Base-by-base conservation (phyloP, 75 land plant genomes). In the Pseudotsuga menziesii region DNA sequence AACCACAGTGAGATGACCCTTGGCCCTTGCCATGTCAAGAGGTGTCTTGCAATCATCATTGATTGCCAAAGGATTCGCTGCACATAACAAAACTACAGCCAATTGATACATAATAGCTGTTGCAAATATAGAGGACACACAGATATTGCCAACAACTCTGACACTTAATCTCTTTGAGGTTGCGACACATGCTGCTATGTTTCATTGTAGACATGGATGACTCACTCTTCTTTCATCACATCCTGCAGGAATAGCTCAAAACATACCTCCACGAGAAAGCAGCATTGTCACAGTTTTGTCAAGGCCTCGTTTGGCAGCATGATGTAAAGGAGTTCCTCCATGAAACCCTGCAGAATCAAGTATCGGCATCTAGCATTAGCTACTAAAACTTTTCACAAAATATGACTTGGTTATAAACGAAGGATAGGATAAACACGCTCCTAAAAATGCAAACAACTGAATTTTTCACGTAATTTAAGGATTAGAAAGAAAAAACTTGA, bases 231-330 rank as follows among this genome's bases (percentile, higher is more conserved):
- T 48, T 9, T 69, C 23, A 8, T 78, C 39, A 61, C 72, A 54
- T 17, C 41, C 72, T 35, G 27, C 32, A 27, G n/a, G 32, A 27
- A 32, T 73, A 73, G 25, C 6, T 54, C 22, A 23, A 77, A 57
- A 66, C 82, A 62, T 55, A 94, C 99, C 99, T 90, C 99, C 98
- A 89, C 81, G 78, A n/a, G 92, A 82, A 63, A 96, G 93, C 73
- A 96, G 91, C 36, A 96, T 76, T 26, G 79, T 83, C 5, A 94
- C 94, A 56, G 91, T 92, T 74, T 82, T 82, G 39, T 89, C 90
- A 73, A 91, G 91, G 22, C 99, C 99, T 76, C 85, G 75, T 83
- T 92, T 96, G 20, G 98, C 94, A 72, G 98, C 98, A 92, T 96
- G 98, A 85, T 96, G 99, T 58, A 96, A 80, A 59, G 99, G 95